Base-by-base conservation (phyloP, 257 asterid species). In the Cruciata laevipes region DNA sequence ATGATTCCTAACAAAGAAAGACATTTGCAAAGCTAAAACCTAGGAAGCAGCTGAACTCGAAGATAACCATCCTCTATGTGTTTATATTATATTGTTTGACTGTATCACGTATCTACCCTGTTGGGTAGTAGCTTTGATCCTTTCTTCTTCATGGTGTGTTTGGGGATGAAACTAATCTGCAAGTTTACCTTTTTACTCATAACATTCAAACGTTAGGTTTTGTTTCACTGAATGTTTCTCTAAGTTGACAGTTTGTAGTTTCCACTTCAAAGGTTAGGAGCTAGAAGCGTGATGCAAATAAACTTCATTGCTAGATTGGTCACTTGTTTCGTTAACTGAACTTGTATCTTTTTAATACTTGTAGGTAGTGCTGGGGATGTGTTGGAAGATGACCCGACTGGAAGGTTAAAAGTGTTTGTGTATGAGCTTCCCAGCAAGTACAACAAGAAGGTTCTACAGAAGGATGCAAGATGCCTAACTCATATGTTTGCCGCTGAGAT, bases 401-500 rank as follows among this genome's bases (percentile, higher is more conserved):
- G 97, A 65, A 86, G 83, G 76, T 75, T 90, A 62, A 90, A 90
- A 81, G 97, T 90, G 17, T 90, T 76, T 56, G 85, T 90, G 0
- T 90, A 90, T 67, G 92, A 88, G 80, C 95, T 90, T 71, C 97
- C 96, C 0, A 86, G 91, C 89, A 90, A 90, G 64, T 90, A 90
- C 82, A 90, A 87, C 82, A 84, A 81, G 73, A 90, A 86, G 79
- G 82, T 86, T 21, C 70, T 88, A 49, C 90, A 86, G 68, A 88
- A 83, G 77, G 96, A 90, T 67, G 83, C 88, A 0, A 81, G 98
- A 80, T 91, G 98, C 77, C 91, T 86, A 73, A 89, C 79, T 74
- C 98, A 91, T 80, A 89, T 91, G 98, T 91, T 91, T 83, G 98
- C 98, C 23, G 94, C 98, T 1, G 98, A 91, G 87, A 87, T 91